phyloP scores from a whole-genome alignment of 139 green algal genomes.

The Prasinococcaceae sp. region DNA sequence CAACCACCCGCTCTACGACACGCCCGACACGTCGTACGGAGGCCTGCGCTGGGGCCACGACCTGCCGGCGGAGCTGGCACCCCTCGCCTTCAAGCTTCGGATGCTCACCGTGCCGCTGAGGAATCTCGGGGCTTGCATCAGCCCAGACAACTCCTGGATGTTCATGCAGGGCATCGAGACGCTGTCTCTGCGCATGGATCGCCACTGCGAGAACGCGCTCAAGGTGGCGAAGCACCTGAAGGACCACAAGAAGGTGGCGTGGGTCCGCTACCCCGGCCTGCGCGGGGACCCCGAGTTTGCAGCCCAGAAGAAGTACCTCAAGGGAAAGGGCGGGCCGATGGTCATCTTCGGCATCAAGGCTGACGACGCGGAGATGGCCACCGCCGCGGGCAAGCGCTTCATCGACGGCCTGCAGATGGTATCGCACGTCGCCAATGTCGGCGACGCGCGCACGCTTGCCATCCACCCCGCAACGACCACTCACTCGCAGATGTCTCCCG shows the following conservation, averaged over 20 bases:
- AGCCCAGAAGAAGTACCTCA: constrained; percentile 2
- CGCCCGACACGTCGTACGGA: constrained; percentile 2
- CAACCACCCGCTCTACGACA: constrained; percentile 8
- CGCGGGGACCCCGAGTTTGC: background rate
- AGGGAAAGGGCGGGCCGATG: constrained; percentile 4
- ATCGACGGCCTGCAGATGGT: constrained; percentile 6
- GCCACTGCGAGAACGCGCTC: constrained; percentile 10
- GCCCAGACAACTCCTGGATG: constrained; percentile 5
- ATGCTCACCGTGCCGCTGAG: constrained; percentile 9
- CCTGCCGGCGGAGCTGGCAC: constrained; percentile 1
- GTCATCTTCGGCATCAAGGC: constrained; percentile 6
- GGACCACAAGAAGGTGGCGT: constrained; percentile 2
- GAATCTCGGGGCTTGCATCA: background rate
- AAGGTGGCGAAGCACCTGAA: constrained; percentile 6
- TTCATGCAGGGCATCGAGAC: constrained; percentile 15
- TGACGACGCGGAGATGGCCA: background rate
- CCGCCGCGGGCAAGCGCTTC: background rate
- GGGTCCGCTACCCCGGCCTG: constrained; percentile 7
- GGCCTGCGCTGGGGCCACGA: constrained; percentile 6
- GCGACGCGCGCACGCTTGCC: constrained; percentile 6
- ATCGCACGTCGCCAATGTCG: constrained; percentile 7
- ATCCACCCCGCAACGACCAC: constrained; percentile 11
- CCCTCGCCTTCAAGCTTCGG: constrained; percentile 5
- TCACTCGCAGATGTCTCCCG: constrained; percentile 3
- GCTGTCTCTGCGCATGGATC: constrained; percentile 10